Evolutionary conservation across 371 early-diverging fungal species (phyloP).

Genomic region (Mucor plumbeus): DNA sequence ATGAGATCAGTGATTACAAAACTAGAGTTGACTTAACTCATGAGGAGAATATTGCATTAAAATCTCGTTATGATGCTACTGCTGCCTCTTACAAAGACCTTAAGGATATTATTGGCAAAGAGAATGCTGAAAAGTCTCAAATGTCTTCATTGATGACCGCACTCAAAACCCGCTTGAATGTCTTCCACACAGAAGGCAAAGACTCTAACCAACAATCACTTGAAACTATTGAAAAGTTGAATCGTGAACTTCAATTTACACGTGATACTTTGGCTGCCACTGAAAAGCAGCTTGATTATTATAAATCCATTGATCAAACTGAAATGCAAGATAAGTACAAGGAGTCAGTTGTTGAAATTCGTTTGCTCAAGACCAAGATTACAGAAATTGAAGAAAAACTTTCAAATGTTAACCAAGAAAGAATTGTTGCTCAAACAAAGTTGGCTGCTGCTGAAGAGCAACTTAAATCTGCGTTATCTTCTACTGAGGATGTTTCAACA

Average conservation of each 20-base stretch:
- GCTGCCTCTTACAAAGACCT: conserved; percentile 7
- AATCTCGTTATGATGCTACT: background rate
- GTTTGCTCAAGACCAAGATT: conserved; percentile 20
- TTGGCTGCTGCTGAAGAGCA: conserved; percentile 19
- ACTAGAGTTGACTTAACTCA: background rate
- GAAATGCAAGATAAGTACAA: conserved; percentile 20
- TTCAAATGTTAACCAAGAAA: conserved; percentile 18
- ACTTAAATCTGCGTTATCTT: background rate
- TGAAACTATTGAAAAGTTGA: conserved; percentile 12
- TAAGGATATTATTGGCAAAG: background rate
- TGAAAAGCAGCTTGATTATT: conserved; percentile 20
- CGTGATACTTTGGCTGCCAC: conserved; percentile 2
- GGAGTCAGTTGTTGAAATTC: conserved; percentile 9
- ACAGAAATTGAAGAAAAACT: conserved; percentile 18
- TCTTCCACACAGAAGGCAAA: background rate
- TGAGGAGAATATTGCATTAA: conserved; percentile 9
- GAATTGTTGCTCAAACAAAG: conserved; percentile 25
- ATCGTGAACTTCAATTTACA: conserved; percentile 15
- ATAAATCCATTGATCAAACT: conserved; percentile 15
- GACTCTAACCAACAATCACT: conserved; percentile 1
- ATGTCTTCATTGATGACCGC: conserved; percentile 13
- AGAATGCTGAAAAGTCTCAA: conserved; percentile 8
- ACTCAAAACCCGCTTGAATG: conserved; percentile 18
- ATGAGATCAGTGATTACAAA: background rate
- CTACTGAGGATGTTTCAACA: background rate